A percentile compares a stretch with the other conserved stretches of the same genome.
These are phyloP conservation scores for Bauhinia variegata DNA, from an alignment of 306 rosid genomes.

Conservation along the genomic window DNA sequence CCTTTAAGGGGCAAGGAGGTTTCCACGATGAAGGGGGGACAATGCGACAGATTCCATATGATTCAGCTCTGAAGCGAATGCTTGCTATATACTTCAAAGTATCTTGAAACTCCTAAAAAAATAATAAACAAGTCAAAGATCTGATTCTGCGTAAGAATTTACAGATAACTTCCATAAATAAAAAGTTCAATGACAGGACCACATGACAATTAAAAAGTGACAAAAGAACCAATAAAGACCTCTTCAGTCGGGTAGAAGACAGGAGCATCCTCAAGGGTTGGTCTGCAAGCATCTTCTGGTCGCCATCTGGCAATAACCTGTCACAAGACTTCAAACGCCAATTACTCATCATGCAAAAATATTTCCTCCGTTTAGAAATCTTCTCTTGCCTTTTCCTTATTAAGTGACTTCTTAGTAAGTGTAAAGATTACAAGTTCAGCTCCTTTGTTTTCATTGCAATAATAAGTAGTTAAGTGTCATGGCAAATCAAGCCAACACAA, in stretches of 20 bases:
- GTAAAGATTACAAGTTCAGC: slow-evolving; percentile 15
- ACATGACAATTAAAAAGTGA: slow-evolving; percentile 27
- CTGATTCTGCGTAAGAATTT: slow-evolving; percentile 26
- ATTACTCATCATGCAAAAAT: slow-evolving; percentile 32
- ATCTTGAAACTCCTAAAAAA: slow-evolving; percentile 84
- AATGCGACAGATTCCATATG: slow-evolving; percentile 93
- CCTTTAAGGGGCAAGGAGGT: slow-evolving; percentile 90
- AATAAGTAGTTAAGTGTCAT: slow-evolving; percentile 6
- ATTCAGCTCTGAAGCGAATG: slow-evolving; percentile 80
- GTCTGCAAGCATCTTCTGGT: slow-evolving; percentile 76
- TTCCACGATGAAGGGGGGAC: slow-evolving; percentile 98
- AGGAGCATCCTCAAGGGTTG: slow-evolving; percentile 81
- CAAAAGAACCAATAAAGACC: slow-evolving; percentile 58
- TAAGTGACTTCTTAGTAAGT: background rate
- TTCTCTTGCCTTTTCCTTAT: background rate
- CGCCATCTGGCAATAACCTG: slow-evolving; percentile 95
- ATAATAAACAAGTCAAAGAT: slow-evolving; percentile 34
- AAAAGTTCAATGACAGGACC: slow-evolving; percentile 25
- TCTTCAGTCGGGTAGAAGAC: slow-evolving; percentile 90
- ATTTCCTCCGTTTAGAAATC: slow-evolving; percentile 3
- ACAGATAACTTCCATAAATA: slow-evolving; percentile 28
- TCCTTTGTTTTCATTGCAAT: slow-evolving; percentile 24
- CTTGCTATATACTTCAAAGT: slow-evolving; percentile 84
- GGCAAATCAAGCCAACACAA: slow-evolving; percentile 12
- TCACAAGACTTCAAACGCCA: slow-evolving; percentile 42